phyloP scores from a whole-genome alignment of 768 basidiomycete species.

The Nidularia pulvinata region DNA sequence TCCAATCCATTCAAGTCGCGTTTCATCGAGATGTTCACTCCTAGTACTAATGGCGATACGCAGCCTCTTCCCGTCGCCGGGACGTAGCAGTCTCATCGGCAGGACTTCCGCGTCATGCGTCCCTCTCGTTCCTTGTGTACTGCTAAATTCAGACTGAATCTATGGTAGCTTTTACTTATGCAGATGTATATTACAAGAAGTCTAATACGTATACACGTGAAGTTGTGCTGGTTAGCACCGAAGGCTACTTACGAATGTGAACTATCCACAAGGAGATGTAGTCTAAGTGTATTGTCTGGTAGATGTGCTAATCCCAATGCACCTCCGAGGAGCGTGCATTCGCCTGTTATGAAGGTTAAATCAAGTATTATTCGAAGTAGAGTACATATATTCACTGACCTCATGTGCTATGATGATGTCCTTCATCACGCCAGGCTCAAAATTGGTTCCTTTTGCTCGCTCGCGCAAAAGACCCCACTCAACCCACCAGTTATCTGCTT shows the following conservation, averaged over 20 bases:
- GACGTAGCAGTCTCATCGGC: too few species aligned
- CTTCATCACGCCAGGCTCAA: background rate
- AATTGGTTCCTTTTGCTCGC: conserved; percentile 20
- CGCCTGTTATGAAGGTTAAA: background rate
- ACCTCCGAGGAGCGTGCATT: background rate
- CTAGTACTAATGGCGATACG: background rate
- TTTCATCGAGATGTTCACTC: background rate
- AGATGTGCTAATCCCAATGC: background rate
- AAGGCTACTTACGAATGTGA: too few species aligned
- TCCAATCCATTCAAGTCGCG: background rate
- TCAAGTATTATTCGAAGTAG: background rate
- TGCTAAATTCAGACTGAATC: too few species aligned
- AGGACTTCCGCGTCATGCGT: too few species aligned
- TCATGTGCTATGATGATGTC: background rate
- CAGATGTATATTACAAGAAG: too few species aligned
- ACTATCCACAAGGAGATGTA: too few species aligned
- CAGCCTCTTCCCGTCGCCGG: too few species aligned
- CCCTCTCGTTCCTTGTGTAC: too few species aligned
- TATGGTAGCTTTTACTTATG: too few species aligned
- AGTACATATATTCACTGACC: background rate
- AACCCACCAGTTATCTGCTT: conserved; percentile 63
- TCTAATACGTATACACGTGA: too few species aligned
- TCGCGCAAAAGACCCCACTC: conserved; percentile 48
- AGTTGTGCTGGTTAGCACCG: too few species aligned
- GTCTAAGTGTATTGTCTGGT: background rate